A percentile compares a stretch with the other conserved stretches of the same genome.
Evolutionary conservation across 73 alveolate genomes (phyloP).

Genomic region (Tetrahymena malaccensis): DNA sequence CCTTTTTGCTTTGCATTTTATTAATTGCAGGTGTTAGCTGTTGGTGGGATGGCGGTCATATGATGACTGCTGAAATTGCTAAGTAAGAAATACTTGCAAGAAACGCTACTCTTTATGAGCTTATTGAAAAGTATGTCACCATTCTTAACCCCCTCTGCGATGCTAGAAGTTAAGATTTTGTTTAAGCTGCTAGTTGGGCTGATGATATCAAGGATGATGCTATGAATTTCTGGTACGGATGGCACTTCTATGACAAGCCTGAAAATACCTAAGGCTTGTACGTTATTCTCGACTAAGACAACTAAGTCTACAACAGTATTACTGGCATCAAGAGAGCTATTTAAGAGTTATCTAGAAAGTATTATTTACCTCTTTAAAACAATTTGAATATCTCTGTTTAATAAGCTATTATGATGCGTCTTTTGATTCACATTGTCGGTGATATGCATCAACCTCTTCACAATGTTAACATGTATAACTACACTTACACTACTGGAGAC

Average conservation of each 20-base stretch:
- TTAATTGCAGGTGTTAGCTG: neutral
- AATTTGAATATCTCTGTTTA: neutral
- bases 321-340: neutral
- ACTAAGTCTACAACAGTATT: neutral
- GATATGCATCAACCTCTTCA: slow-evolving; percentile 81
- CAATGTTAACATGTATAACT: slow-evolving; percentile 39
- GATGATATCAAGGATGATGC: slow-evolving; percentile 64
- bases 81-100: neutral
- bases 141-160: slow-evolving; percentile 19
- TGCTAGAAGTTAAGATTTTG: slow-evolving; percentile 52
- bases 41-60: slow-evolving; percentile 45
- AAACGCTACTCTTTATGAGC: neutral
- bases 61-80: slow-evolving; percentile 38
- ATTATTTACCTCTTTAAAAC: neutral
- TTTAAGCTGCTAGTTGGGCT: slow-evolving; percentile 64
- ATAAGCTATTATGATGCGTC: slow-evolving; percentile 45
- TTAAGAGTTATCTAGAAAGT: neutral
- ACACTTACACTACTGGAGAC: slow-evolving; percentile 59
- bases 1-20: neutral
- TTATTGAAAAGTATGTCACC: neutral
- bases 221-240: slow-evolving; percentile 28
- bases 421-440: slow-evolving; percentile 65
- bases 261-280: slow-evolving; percentile 8
- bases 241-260: slow-evolving; percentile 65
- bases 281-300: neutral